A percentile compares a stretch with the other conserved stretches of the same genome.
phyloP scores from a whole-genome alignment of 179 eudicot genomes.

The Beta lomatogona region DNA sequence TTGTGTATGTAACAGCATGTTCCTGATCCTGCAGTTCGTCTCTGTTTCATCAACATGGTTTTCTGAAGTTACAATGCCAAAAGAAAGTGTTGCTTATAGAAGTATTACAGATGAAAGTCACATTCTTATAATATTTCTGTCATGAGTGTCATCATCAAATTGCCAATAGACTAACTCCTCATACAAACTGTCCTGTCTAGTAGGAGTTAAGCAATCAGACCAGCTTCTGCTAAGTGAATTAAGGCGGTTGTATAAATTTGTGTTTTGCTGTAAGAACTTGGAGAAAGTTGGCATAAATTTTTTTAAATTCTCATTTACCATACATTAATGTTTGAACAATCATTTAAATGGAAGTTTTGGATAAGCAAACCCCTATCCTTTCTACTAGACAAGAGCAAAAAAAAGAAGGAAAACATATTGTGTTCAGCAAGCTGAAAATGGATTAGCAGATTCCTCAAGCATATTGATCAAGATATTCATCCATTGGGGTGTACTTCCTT shows the following conservation, averaged over 20 bases:
- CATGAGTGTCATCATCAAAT: no score
- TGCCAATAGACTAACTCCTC: no score
- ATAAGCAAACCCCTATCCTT: no score
- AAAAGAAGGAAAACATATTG: no score
- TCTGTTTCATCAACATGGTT: background rate
- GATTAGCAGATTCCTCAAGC: background rate
- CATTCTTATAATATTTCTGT: background rate
- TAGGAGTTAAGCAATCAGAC: background rate
- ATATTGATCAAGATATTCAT: constrained; percentile 19
- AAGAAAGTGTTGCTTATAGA: background rate
- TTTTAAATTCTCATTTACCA: no score
- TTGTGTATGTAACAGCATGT: background rate
- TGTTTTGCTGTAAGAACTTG: no score
- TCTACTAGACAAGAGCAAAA: no score
- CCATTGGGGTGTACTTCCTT: constrained; percentile 24
- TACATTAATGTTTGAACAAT: no score
- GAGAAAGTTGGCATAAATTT: no score
- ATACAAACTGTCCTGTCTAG: background rate
- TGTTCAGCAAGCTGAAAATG: background rate
- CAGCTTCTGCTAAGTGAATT: background rate
- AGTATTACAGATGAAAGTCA: background rate
- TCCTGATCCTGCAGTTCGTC: background rate
- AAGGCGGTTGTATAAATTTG: no score
- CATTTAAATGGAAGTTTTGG: no score
- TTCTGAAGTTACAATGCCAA: constrained; percentile 5